Percentiles rank a stretch among this genome's conserved stretches.
Conservation (phyloP, 805 yeast genomes). For the Clavispora santaluciae region DNA sequence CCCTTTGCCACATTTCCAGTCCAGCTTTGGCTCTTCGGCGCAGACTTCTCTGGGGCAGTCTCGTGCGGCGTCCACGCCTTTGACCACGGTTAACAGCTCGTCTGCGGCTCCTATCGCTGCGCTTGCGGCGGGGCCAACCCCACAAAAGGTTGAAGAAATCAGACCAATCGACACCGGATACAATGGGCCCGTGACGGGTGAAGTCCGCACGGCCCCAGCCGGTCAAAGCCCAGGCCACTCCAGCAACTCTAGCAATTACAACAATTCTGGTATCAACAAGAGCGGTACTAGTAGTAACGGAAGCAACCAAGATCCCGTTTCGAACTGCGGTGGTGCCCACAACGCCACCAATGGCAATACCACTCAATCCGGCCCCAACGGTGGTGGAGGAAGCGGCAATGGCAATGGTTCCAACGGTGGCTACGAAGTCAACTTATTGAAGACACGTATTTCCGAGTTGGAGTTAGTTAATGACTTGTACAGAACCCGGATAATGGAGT, state of each 20-base stretch:
- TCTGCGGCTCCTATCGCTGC: slow-evolving; percentile 80
- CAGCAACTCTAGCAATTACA: slow-evolving; percentile 2
- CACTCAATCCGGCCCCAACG: slow-evolving; percentile 9
- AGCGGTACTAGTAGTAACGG: neutral
- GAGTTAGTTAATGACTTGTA: slow-evolving; percentile 88
- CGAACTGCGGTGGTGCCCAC: neutral
- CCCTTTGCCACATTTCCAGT: slow-evolving; percentile 25
- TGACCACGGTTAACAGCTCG: slow-evolving; percentile 39
- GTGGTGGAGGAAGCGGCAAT: slow-evolving; percentile 3
- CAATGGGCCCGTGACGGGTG: too few species aligned
- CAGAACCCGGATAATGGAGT: slow-evolving; percentile 74
- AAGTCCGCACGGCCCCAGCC: neutral
- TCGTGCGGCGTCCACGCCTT: neutral
- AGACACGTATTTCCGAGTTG: slow-evolving; percentile 78
- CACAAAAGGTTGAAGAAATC: neutral
- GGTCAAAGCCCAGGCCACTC: neutral
- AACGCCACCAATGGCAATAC: neutral
- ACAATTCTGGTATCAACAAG: neutral
- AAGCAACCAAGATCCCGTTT: too few species aligned
- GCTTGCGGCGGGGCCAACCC: neutral
- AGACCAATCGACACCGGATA: too few species aligned
- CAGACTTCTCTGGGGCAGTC: neutral
- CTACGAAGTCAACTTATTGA: slow-evolving; percentile 41
- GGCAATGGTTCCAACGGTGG: slow-evolving; percentile 1
- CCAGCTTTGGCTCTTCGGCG: slow-evolving; percentile 7